Evolutionary conservation across 163 green algal genomes (phyloP).

Genomic region (Volvox carteri): DNA sequence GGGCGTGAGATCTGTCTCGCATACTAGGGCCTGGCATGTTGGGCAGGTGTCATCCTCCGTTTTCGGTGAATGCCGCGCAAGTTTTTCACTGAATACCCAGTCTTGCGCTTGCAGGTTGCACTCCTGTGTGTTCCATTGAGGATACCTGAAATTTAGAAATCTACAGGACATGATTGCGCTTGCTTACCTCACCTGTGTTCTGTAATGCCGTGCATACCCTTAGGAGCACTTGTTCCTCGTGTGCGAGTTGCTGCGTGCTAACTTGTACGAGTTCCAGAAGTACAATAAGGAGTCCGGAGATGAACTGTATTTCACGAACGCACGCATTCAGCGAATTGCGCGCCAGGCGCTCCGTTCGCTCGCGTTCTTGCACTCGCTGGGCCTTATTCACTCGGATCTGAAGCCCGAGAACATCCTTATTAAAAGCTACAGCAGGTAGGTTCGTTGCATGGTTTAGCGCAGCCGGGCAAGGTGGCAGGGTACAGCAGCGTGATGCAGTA

Average conservation of each 20-base stretch:
- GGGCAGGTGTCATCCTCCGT: no score
- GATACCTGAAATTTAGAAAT: no score
- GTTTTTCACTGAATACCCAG: no score
- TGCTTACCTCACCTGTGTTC: no score
- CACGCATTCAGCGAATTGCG: slow-evolving; percentile 78
- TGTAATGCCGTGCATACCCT: neutral
- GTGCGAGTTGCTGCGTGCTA: slow-evolving; percentile 96
- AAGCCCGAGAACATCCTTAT: slow-evolving; percentile 99
- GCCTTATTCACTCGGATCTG: slow-evolving; percentile 96
- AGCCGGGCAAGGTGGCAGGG: no score
- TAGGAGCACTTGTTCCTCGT: slow-evolving; percentile 98
- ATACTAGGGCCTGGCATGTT: no score
- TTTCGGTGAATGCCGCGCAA: no score
- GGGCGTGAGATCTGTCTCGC: no score
- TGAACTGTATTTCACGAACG: slow-evolving; percentile 86
- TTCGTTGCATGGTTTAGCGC: neutral
- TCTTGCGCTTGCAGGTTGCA: no score
- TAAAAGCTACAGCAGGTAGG: slow-evolving; percentile 85
- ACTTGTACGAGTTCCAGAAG: slow-evolving; percentile 98
- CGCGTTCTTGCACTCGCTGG: slow-evolving; percentile 93
- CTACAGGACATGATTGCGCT: no score
- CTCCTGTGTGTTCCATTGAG: no score
- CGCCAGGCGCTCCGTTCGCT: slow-evolving; percentile 76
- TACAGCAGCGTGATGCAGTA: no score
- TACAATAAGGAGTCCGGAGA: slow-evolving; percentile 91